Evolutionary conservation across 495 filamentous ascomycete species (phyloP).

Genomic region (Lasiosphaeria miniovina): DNA sequence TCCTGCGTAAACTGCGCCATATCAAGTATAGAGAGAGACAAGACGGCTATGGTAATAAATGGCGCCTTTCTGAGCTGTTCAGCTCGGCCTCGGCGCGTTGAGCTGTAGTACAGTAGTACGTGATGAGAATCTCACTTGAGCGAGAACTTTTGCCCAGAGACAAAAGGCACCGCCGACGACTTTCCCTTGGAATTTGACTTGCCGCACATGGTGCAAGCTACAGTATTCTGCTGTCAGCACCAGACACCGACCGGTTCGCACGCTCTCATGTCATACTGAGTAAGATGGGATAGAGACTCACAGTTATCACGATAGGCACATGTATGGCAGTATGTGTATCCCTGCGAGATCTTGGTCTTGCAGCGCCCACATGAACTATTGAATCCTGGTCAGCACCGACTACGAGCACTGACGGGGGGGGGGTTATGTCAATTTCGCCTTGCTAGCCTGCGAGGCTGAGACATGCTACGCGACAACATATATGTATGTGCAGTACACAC

Average conservation of each 20-base stretch:
- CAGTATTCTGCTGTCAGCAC: background rate
- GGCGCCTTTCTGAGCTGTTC: too few relatives aligned
- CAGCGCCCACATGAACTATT: constrained; percentile 53
- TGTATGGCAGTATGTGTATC: constrained; percentile 59
- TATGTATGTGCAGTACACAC: background rate
- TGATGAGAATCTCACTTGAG: constrained; percentile 48
- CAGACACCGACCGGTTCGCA: background rate
- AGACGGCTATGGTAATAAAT: too few relatives aligned
- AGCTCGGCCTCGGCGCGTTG: too few relatives aligned
- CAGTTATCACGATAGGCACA: constrained; percentile 67
- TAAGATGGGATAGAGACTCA: constrained; percentile 29
- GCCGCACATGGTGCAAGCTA: constrained; percentile 66
- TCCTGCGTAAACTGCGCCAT: too few relatives aligned
- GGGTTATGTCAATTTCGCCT: background rate
- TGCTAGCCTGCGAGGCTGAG: too few relatives aligned
- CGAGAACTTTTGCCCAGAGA: constrained; percentile 64
- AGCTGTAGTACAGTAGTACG: too few relatives aligned
- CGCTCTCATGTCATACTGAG: background rate
- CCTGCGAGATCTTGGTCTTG: constrained; percentile 64
- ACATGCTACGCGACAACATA: too few relatives aligned
- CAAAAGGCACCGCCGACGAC: constrained; percentile 47
- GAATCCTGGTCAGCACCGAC: background rate
- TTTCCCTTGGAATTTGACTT: constrained; percentile 56
- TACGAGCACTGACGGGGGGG: background rate
- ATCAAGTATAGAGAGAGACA: too few relatives aligned